A percentile compares a stretch with the other conserved stretches of the same genome.
Evolutionary conservation across 495 filamentous ascomycete genomes (phyloP).

Genomic region (Aspergillus olivimuriae): DNA sequence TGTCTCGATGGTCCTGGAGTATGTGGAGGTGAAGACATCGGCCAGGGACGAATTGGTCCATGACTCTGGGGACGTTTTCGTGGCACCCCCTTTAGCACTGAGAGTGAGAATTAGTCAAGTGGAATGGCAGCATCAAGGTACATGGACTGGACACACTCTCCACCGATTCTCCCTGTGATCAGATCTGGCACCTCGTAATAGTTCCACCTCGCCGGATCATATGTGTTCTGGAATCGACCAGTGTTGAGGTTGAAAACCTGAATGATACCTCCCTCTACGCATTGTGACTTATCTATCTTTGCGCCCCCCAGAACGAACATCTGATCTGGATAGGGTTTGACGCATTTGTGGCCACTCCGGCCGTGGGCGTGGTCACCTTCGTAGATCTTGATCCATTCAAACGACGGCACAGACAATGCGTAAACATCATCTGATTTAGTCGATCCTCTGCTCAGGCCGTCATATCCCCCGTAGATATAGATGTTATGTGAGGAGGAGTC

Average conservation of each 20-base stretch:
- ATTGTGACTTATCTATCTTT: slow-evolving; percentile 20
- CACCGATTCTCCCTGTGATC: slow-evolving; percentile 54
- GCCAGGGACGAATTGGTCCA: slow-evolving; percentile 48
- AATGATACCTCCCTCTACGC: slow-evolving; percentile 50
- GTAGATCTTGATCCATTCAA: slow-evolving; percentile 64
- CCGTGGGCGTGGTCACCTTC: slow-evolving; percentile 39
- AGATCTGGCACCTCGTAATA: slow-evolving; percentile 57
- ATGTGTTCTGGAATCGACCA: slow-evolving; percentile 48
- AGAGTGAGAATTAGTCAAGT: not conserved
- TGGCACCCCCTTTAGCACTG: slow-evolving; percentile 50
- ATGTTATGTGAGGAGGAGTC: slow-evolving; percentile 63
- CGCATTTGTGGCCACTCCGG: slow-evolving; percentile 58
- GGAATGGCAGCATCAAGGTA: slow-evolving; percentile 15
- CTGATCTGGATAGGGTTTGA: slow-evolving; percentile 64
- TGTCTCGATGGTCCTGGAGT: slow-evolving; percentile 47
- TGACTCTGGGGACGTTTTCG: slow-evolving; percentile 37
- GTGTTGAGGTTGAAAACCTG: slow-evolving; percentile 60
- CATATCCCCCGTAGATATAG: slow-evolving; percentile 69
- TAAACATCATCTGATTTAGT: slow-evolving; percentile 56
- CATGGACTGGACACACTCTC: slow-evolving; percentile 34
- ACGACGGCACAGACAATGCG: slow-evolving; percentile 67
- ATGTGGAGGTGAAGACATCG: slow-evolving; percentile 48
- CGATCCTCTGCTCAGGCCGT: slow-evolving; percentile 34
- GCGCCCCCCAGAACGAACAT: slow-evolving; percentile 66
- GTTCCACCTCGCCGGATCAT: slow-evolving; percentile 51